These are phyloP conservation scores for Asterophora lycoperdoides DNA, from an alignment of 768 basidiomycete genomes.

Conservation along the genomic window DNA sequence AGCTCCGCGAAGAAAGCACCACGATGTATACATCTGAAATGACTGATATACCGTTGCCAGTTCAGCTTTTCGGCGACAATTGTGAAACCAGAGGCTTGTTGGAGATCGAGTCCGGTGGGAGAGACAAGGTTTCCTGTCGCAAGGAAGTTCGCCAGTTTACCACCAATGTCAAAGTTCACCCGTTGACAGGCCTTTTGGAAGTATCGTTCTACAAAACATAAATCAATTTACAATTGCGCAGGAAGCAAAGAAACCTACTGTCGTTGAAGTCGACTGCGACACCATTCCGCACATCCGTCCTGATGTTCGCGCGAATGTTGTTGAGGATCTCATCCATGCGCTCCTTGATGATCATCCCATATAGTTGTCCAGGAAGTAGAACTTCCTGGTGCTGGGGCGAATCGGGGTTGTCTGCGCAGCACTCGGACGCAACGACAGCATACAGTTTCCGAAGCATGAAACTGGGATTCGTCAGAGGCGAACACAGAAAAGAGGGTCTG, in stretches of 20 bases:
- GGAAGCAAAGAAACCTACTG: constrained; percentile 44
- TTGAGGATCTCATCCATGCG: constrained; percentile 87
- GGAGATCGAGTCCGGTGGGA: constrained; percentile 91
- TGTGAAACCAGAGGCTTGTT: constrained; percentile 98
- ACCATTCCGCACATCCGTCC: constrained; percentile 70
- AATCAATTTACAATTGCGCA: background rate
- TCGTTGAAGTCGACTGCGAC: constrained; percentile 85
- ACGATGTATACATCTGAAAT: constrained; percentile 97
- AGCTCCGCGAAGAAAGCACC: constrained; percentile 99
- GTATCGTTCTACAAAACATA: constrained; percentile 59
- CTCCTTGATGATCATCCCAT: constrained; percentile 98
- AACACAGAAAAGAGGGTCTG: background rate
- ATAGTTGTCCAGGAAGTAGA: constrained; percentile 86
- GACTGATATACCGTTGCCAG: constrained; percentile 96
- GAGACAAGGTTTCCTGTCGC: constrained; percentile 96
- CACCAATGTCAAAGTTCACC: constrained; percentile 89
- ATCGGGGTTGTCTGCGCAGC: constrained; percentile 94
- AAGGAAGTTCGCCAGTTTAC: constrained; percentile 88
- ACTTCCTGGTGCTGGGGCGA: constrained; percentile 99
- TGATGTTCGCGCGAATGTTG: constrained; percentile 64
- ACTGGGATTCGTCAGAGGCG: constrained; percentile 35
- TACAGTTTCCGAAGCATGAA: constrained; percentile 98
- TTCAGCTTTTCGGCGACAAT: constrained; percentile 99
- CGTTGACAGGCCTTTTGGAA: constrained; percentile 69
- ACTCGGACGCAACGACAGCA: constrained; percentile 82